Conservation (phyloP, 2,329 filamentous ascomycete genomes). For the Curvularia hawaiiensis region DNA sequence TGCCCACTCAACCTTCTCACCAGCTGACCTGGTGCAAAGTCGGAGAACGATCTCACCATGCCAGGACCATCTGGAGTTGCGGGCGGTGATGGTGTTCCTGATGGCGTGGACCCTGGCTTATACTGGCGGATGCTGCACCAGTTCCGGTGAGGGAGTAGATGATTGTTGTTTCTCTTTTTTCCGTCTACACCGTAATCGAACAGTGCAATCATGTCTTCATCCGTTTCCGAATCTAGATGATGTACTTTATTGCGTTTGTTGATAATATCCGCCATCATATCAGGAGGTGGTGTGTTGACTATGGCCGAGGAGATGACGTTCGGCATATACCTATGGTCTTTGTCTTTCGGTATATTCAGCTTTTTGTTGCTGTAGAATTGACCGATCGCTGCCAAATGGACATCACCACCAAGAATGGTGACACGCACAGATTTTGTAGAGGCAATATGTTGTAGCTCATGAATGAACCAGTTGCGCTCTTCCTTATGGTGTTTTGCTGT, state of each 20-base stretch:
- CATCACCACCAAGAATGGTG: slow-evolving; percentile 91
- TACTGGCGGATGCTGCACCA: slow-evolving; percentile 95
- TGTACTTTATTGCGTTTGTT: slow-evolving; percentile 87
- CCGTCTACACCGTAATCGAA: slow-evolving; percentile 90
- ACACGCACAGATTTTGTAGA: slow-evolving; percentile 90
- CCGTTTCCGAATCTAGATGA: slow-evolving; percentile 71
- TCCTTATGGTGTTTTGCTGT: slow-evolving; percentile 93
- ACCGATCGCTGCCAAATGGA: slow-evolving; percentile 88
- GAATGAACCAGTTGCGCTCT: slow-evolving; percentile 84
- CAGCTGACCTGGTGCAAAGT: slow-evolving; percentile 48
- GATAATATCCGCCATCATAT: slow-evolving; percentile 85
- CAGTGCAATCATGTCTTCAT: slow-evolving; percentile 95
- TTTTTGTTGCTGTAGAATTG: slow-evolving; percentile 95
- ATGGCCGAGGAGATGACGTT: slow-evolving; percentile 95
- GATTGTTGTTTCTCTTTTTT: slow-evolving; percentile 88
- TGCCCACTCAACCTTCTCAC: slow-evolving; percentile 49
- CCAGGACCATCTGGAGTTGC: slow-evolving; percentile 33
- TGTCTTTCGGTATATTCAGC: slow-evolving; percentile 74
- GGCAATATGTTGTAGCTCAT: slow-evolving; percentile 90
- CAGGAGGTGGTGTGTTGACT: slow-evolving; percentile 86
- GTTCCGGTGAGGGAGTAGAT: slow-evolving; percentile 85
- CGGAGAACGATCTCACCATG: slow-evolving; percentile 40
- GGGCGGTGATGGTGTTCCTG: slow-evolving; percentile 61
- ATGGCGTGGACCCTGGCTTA: slow-evolving; percentile 74
- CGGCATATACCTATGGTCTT: slow-evolving; percentile 94